Conservation (phyloP, 2,329 filamentous ascomycete species). For the Blastomyces gilchristii region DNA sequence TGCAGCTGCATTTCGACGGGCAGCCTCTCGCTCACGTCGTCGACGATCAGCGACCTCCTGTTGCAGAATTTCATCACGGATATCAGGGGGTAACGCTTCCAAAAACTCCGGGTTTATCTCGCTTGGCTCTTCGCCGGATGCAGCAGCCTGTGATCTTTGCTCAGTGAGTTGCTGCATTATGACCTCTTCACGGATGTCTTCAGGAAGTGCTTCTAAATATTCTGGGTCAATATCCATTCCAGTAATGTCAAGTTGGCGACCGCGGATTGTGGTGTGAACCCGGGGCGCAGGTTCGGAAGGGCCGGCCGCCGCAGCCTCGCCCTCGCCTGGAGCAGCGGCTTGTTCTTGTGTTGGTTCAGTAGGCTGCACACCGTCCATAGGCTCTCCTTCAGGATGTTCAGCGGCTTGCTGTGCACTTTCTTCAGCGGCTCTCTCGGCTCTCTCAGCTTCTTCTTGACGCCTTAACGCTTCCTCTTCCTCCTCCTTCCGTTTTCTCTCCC, state of each 20-base stretch:
- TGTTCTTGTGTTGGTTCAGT: conserved; percentile 30
- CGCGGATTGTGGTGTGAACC: conserved; percentile 72
- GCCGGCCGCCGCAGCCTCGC: conserved; percentile 36
- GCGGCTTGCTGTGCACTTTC: conserved; percentile 29
- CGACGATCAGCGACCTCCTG: conserved; percentile 84
- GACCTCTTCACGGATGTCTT: conserved; percentile 92
- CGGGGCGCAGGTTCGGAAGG: conserved; percentile 45
- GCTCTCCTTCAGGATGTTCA: conserved; percentile 32
- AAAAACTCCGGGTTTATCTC: conserved; percentile 83
- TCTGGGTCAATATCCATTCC: conserved; percentile 88
- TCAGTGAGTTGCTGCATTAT: conserved; percentile 82
- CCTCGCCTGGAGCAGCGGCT: conserved; percentile 24
- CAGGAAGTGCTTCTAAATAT: conserved; percentile 92
- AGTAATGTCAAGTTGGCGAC: conserved; percentile 84
- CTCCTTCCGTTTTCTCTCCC: conserved; percentile 57
- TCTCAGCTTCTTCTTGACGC: conserved; percentile 49
- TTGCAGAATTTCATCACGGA: conserved; percentile 80
- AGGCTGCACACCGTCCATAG: conserved; percentile 70
- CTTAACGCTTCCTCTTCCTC: conserved; percentile 54
- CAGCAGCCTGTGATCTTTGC: conserved; percentile 65
- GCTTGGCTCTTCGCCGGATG: conserved; percentile 53
- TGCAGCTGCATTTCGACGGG: conserved; percentile 55
- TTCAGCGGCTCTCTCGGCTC: conserved; percentile 39
- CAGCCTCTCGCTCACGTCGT: conserved; percentile 73
- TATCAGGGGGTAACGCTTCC: conserved; percentile 79